Percentiles rank a stretch among this genome's conserved stretches.
Conservation (phyloP, 441 rosid genomes). For the Pelargonium fulgidum region DNA sequence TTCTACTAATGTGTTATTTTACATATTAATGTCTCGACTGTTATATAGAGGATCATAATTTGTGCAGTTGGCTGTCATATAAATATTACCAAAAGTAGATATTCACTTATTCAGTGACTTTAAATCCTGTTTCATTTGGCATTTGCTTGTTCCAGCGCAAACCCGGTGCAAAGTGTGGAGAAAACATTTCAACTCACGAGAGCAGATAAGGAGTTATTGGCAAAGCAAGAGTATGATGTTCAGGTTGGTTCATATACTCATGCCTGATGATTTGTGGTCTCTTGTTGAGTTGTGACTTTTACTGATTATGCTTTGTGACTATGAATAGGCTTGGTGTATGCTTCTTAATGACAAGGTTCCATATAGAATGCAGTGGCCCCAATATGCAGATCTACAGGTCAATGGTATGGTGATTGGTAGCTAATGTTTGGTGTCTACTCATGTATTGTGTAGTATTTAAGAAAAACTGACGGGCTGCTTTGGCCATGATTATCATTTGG, state of each 20-base stretch:
- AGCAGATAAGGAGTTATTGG: constrained; percentile 62
- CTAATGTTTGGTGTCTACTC: not conserved
- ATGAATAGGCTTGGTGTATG: constrained; percentile 91
- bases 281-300: constrained; percentile 12
- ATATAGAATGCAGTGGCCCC: constrained; percentile 99
- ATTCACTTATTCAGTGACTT: too few relatives aligned
- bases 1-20: too few relatives aligned
- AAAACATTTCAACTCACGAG: constrained; percentile 68
- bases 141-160: constrained; percentile 48
- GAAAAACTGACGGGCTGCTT: not conserved
- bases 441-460: not conserved
- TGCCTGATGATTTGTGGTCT: constrained; percentile 4
- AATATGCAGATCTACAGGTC: constrained; percentile 77
- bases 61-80: too few relatives aligned
- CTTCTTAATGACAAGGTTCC: constrained; percentile 94
- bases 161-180: constrained; percentile 61
- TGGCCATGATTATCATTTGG: not conserved
- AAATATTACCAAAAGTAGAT: too few relatives aligned
- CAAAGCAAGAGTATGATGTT: constrained; percentile 68
- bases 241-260: constrained; percentile 47
- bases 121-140: constrained; percentile 9
- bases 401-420: constrained; percentile 59
- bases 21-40: too few relatives aligned
- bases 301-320: constrained; percentile 24
- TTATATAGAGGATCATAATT: too few relatives aligned